Evolutionary conservation across 768 basidiomycete genomes (phyloP).

Genomic region (Auriculariales sp.): DNA sequence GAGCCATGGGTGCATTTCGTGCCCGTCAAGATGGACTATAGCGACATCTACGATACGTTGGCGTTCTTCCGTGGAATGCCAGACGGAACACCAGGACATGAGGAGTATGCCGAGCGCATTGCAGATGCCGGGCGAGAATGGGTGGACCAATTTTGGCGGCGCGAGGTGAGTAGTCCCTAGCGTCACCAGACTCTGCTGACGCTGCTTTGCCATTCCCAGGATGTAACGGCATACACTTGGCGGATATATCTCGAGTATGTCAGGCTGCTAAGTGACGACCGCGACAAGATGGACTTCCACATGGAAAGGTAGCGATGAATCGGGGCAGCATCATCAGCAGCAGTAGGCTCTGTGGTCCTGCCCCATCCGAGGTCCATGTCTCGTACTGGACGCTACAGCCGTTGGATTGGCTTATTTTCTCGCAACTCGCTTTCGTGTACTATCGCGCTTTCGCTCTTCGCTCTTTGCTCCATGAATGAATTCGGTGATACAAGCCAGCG

Average conservation of each 20-base stretch:
- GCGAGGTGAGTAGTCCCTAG: slow-evolving; percentile 28
- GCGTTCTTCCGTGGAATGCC: slow-evolving; percentile 58
- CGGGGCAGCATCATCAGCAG: too few relatives aligned
- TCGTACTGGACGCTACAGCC: too few relatives aligned
- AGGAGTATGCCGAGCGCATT: slow-evolving; percentile 41
- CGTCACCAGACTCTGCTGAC: slow-evolving; percentile 41
- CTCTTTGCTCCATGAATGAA: too few relatives aligned
- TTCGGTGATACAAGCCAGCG: too few relatives aligned
- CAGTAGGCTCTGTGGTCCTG: too few relatives aligned
- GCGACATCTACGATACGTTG: slow-evolving; percentile 55
- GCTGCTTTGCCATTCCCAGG: background rate
- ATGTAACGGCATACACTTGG: background rate
- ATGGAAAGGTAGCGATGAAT: too few relatives aligned
- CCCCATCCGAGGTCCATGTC: too few relatives aligned
- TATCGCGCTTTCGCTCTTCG: too few relatives aligned
- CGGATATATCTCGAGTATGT: slow-evolving; percentile 43
- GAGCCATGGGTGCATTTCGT: slow-evolving; percentile 65
- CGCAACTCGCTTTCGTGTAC: too few relatives aligned
- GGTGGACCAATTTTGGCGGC: slow-evolving; percentile 43
- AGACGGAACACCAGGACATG: slow-evolving; percentile 34
- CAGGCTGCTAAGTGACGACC: slow-evolving; percentile 32
- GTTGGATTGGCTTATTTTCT: too few relatives aligned
- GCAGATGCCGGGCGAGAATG: slow-evolving; percentile 41
- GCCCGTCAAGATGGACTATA: slow-evolving; percentile 46
- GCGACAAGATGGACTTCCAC: slow-evolving; percentile 23